Percentiles rank a stretch among this genome's conserved stretches.
phyloP scores from a whole-genome alignment of 78 protist genomes.

The Dictyostelium discoideum region DNA sequence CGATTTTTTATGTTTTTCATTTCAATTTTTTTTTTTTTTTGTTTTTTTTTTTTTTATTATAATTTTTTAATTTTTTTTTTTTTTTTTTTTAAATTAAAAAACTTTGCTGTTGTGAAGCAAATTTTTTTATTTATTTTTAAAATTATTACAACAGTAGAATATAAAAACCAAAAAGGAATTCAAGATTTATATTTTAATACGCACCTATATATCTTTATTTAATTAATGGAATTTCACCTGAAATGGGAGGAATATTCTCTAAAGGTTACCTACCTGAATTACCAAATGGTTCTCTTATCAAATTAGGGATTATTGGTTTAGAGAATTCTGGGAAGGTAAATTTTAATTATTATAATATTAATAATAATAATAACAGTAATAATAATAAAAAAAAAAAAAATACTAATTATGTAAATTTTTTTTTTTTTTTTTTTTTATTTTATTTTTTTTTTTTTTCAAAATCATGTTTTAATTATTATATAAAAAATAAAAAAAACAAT shows the following conservation, averaged over 20 bases:
- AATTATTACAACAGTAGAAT: background rate
- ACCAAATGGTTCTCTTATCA: conserved; percentile 27
- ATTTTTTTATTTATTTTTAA: too few species aligned
- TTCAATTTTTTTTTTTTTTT: background rate
- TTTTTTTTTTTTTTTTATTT: background rate
- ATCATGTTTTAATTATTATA: too few species aligned
- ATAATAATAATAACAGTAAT: too few species aligned
- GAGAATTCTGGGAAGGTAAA: conserved; percentile 68
- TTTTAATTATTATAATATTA: background rate
- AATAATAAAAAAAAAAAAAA: too few species aligned
- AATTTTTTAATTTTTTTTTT: too few species aligned
- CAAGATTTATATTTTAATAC: background rate
- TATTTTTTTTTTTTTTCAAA: background rate
- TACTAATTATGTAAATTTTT: background rate
- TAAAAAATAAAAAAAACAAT: too few species aligned
- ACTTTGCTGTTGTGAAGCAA: background rate
- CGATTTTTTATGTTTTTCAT: too few species aligned
- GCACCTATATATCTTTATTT: background rate
- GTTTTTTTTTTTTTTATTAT: too few species aligned
- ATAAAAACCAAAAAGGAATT: too few species aligned
- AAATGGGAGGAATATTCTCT: conserved; percentile 59
- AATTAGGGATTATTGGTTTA: conserved; percentile 55
- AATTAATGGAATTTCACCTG: background rate
- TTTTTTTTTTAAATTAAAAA: too few species aligned
- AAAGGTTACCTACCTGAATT: conserved; percentile 63